A percentile compares a stretch with the other conserved stretches of the same genome.
Conservation (phyloP, 257 asterid species). For the Eucommia ulmoides region DNA sequence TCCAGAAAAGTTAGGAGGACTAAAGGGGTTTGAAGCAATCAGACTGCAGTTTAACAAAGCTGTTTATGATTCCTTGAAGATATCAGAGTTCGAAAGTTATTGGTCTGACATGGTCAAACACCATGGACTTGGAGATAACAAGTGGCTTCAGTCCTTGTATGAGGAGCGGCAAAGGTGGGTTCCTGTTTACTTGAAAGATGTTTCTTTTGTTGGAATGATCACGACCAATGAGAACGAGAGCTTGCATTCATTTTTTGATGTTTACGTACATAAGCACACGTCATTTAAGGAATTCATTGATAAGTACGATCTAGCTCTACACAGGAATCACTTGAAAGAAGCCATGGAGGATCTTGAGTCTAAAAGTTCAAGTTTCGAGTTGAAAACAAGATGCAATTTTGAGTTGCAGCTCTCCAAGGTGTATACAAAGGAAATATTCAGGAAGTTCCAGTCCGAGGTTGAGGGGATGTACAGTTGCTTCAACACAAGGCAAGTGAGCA, state of each 20-base stretch:
- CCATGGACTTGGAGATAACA: constrained; percentile 34
- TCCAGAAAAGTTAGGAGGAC: constrained; percentile 59
- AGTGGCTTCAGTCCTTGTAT: constrained; percentile 40
- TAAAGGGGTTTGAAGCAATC: constrained; percentile 38
- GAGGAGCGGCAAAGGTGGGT: constrained; percentile 45
- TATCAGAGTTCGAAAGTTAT: constrained; percentile 36
- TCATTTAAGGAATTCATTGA: constrained; percentile 45
- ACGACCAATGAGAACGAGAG: constrained; percentile 26
- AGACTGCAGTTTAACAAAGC: constrained; percentile 33
- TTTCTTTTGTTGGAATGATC: constrained; percentile 32
- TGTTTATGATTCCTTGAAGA: constrained; percentile 40
- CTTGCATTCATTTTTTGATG: constrained; percentile 31
- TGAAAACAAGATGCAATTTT: constrained; percentile 41
- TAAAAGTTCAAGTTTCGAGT: constrained; percentile 23
- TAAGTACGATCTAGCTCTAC: constrained; percentile 45
- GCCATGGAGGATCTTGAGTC: constrained; percentile 43
- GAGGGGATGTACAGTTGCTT: constrained; percentile 49
- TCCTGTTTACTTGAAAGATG: constrained; percentile 48
- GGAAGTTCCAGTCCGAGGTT: constrained; percentile 37
- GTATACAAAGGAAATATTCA: constrained; percentile 40
- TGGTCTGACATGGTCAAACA: constrained; percentile 38
- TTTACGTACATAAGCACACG: constrained; percentile 48
- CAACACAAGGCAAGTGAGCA: constrained; percentile 32
- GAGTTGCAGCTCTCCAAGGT: constrained; percentile 49
- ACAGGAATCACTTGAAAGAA: constrained; percentile 41